Evolutionary conservation across 176 grass and related monocot genomes (phyloP).

Genomic region (Ensete ventricosum): DNA sequence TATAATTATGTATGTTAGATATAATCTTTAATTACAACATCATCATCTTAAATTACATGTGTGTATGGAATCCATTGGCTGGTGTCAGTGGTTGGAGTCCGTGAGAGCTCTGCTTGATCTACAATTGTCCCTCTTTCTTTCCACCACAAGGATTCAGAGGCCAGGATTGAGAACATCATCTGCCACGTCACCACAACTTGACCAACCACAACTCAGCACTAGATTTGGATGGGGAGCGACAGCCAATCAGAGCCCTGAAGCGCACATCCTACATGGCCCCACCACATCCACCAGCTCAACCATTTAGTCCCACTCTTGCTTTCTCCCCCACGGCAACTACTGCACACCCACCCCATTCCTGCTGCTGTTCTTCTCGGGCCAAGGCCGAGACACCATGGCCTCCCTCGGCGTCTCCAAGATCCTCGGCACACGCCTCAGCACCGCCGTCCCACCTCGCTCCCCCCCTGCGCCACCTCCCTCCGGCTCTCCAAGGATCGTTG

Average conservation of each 20-base stretch:
- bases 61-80: no score
- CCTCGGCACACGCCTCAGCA: conserved; percentile 44
- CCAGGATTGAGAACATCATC: conserved; percentile 36
- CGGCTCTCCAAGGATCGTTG: conserved; percentile 48
- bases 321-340: conserved; percentile 22
- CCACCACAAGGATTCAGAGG: conserved; percentile 25
- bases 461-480: conserved; percentile 16
- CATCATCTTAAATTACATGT: no score
- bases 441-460: conserved; percentile 27
- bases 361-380: no score
- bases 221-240: conserved; percentile 35
- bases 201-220: conserved; percentile 52
- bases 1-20: no score
- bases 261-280: conserved; percentile 47
- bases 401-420: conserved; percentile 47
- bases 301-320: conserved; percentile 45
- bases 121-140: conserved; percentile 12
- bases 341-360: background rate
- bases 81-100: no score
- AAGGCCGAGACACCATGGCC: background rate
- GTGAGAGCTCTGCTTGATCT: background rate
- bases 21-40: no score
- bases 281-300: conserved; percentile 61
- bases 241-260: conserved; percentile 47
- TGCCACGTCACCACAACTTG: conserved; percentile 40